Evolutionary conservation across 345 rosid genomes (phyloP).

Genomic region (Syzygium jambos): DNA sequence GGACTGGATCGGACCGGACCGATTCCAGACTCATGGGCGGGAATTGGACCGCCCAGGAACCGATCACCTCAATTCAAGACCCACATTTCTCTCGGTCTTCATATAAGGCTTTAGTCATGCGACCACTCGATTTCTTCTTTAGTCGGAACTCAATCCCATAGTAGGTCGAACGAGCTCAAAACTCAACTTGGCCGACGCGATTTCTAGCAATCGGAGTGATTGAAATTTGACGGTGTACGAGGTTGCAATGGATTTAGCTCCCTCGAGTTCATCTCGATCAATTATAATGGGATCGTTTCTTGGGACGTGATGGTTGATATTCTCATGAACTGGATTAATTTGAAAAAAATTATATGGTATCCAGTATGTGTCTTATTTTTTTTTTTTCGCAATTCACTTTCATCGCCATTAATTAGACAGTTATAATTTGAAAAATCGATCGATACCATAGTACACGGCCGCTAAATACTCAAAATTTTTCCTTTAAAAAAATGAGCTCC

Average conservation of each 20-base stretch:
- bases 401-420: rapidly evolving
- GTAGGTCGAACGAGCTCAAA: too few species aligned
- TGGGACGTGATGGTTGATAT: rapidly evolving
- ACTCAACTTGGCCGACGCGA: neutral
- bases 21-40: too few species aligned
- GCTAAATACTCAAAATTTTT: too few species aligned
- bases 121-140: neutral
- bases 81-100: neutral
- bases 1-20: too few species aligned
- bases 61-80: too few species aligned
- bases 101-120: neutral
- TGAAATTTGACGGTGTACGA: neutral
- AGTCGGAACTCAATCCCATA: neutral
- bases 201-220: rapidly evolving
- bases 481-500: too few species aligned
- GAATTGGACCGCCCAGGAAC: too few species aligned
- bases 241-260: neutral
- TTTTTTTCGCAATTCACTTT: neutral
- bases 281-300: neutral
- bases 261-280: rapidly evolving
- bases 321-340: neutral
- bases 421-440: neutral
- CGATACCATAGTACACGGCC: rapidly evolving
- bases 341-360: too few species aligned
- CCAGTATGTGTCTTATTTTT: rapidly evolving